Evolutionary conservation across 768 basidiomycete species (phyloP), one percentile per base, ranked within the genome.

Genomic region (Lactarius deliciosus): DNA sequence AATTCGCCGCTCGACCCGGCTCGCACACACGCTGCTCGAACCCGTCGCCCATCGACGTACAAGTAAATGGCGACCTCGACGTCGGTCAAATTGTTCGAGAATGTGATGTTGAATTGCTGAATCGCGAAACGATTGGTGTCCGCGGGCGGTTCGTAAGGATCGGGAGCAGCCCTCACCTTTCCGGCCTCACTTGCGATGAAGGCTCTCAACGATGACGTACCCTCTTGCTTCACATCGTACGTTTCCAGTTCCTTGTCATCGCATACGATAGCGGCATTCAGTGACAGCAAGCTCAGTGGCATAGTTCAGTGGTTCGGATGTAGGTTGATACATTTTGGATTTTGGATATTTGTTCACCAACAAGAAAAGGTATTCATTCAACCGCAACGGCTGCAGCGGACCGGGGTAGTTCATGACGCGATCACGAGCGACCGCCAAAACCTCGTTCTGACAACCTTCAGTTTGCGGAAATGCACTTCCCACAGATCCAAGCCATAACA

Each of bases 111-210:
- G 47, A 66, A 66, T 57, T 58, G 45, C 65, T 66, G 45, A 5
- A 43, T 45, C 5, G 18, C 13, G 41, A n/a, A 43, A 43, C 16
- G 20, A 34, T 55, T 15, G 9, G 18, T 28, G 7, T 34, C 6
- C 36, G 36, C 36, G 36, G 28, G 36, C 10, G 36, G 15, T 40
- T 40, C 43, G 20, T 20, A 43, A 43, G 2, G 18, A 15, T 40
- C 28, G 2, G 9, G 10, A 16, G 18, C 30, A 30, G 15, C 47
- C 25, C 45, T 43, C 43, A 66, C 65, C 56, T 66, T 66, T 9
- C 65, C 61, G 20, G 61, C 56, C 38, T 66, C 61, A 30, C 65
- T 66, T 25, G 65, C 65, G 7, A 66, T 45, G 34, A 58, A 63
- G 1, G 56, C 65, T 18, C 18, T 58, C 20, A 62, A 5, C 3